phyloP scores from a whole-genome alignment of 257 asterid genomes.

The Catharanthus roseus region DNA sequence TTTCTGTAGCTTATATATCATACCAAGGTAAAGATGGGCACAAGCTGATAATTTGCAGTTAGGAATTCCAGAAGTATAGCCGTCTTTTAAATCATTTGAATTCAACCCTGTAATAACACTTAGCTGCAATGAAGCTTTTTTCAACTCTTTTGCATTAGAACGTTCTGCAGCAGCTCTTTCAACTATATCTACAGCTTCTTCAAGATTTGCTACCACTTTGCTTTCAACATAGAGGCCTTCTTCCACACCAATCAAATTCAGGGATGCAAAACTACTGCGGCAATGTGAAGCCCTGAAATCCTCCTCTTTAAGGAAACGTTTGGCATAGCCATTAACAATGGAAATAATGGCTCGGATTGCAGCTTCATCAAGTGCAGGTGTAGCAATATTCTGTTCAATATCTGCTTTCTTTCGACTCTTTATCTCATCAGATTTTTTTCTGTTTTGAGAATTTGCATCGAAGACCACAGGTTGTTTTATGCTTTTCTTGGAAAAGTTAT shows the following conservation, averaged over 20 bases:
- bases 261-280: conserved; percentile 52
- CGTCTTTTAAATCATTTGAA: conserved; percentile 45
- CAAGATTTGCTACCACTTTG: conserved; percentile 59
- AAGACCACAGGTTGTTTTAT: conserved; percentile 24
- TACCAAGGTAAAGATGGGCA: conserved; percentile 83
- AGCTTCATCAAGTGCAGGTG: conserved; percentile 67
- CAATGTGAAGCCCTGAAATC: conserved; percentile 62
- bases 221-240: conserved; percentile 36
- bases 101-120: conserved; percentile 83
- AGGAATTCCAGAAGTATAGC: conserved; percentile 60
- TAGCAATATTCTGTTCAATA: conserved; percentile 29
- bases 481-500: conserved; percentile 11
- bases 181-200: conserved; percentile 62
- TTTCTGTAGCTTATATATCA: conserved; percentile 57
- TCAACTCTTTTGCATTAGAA: conserved; percentile 49
- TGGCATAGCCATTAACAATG: conserved; percentile 46
- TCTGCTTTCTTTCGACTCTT: conserved; percentile 27
- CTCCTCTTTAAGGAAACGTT: conserved; percentile 47
- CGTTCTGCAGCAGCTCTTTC: conserved; percentile 60
- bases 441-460: conserved; percentile 13
- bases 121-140: conserved; percentile 67
- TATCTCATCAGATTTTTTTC: conserved; percentile 21
- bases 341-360: conserved; percentile 69
- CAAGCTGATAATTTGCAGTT: conserved; percentile 72
- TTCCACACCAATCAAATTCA: conserved; percentile 34